Evolutionary conservation across 257 asterid species (phyloP).

Genomic region (Ophiorrhiza pumila): DNA sequence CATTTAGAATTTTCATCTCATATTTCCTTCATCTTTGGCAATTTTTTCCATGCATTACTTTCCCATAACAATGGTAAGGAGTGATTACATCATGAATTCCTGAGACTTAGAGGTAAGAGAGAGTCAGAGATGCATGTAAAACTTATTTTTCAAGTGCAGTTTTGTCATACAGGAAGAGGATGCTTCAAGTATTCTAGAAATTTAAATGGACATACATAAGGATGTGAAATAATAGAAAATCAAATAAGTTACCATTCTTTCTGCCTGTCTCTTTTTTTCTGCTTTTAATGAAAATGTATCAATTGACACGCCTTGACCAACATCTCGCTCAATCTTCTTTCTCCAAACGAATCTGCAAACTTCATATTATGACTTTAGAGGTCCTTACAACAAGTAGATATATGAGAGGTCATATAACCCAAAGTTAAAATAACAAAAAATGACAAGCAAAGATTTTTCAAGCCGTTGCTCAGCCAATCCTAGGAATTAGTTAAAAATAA

Average conservation of each 20-base stretch:
- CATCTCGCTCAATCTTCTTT: constrained; percentile 76
- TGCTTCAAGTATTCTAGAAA: neutral
- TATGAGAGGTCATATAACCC: neutral
- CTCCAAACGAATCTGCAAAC: constrained; percentile 79
- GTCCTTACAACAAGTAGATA: neutral
- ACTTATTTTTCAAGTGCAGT: neutral
- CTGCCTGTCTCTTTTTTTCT: constrained; percentile 74
- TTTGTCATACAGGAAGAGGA: neutral
- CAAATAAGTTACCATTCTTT: constrained; percentile 52
- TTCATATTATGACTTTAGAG: constrained; percentile 7
- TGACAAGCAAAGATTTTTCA: too few species aligned
- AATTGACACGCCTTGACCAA: constrained; percentile 66
- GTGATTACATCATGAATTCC: neutral
- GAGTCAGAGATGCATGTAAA: neutral
- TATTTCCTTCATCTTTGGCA: neutral
- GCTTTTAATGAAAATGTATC: constrained; percentile 71
- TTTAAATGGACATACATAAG: neutral
- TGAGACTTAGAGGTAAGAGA: neutral
- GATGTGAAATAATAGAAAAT: neutral
- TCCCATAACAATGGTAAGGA: neutral
- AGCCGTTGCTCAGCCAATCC: too few species aligned
- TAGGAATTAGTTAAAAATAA: too few species aligned
- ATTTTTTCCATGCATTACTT: neutral
- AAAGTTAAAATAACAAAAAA: neutral
- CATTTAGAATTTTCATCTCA: neutral